A percentile compares a stretch with the other conserved stretches of the same genome.
These are phyloP conservation scores for Monilinia polystroma DNA, from an alignment of 2,329 filamentous ascomycete genomes.

Conservation along the genomic window DNA sequence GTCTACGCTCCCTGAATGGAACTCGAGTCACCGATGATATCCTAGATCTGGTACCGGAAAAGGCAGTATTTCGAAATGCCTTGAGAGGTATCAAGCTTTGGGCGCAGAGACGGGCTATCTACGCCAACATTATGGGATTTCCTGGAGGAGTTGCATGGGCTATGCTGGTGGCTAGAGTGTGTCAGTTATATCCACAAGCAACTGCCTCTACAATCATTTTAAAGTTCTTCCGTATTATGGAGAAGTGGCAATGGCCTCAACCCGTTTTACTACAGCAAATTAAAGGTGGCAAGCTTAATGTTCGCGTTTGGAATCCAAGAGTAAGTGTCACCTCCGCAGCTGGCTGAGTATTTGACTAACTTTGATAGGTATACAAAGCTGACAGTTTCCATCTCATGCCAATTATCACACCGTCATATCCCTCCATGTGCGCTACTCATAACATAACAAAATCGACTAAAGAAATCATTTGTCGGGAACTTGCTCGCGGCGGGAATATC, in stretches of 20 bases:
- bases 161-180: constrained; percentile 93
- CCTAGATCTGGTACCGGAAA: constrained; percentile 80
- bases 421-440: constrained; percentile 96
- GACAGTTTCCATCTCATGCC: constrained; percentile 93
- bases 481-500: constrained; percentile 74
- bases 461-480: constrained; percentile 77
- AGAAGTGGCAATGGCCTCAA: constrained; percentile 88
- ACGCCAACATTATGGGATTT: constrained; percentile 94
- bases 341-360: constrained; percentile 32
- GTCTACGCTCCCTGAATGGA: constrained; percentile 87
- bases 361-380: constrained; percentile 28
- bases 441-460: constrained; percentile 88
- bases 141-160: constrained; percentile 97
- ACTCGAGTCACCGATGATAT: constrained; percentile 95
- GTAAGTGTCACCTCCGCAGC: constrained; percentile 47
- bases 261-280: constrained; percentile 89
- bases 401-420: constrained; percentile 95
- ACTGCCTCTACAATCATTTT: constrained; percentile 83
- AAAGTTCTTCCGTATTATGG: constrained; percentile 93
- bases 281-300: constrained; percentile 75
- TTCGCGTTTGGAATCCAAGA: constrained; percentile 92
- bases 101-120: constrained; percentile 89
- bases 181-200: constrained; percentile 92
- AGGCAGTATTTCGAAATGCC: constrained; percentile 84
- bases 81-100: constrained; percentile 92